Conservation (phyloP, 305 asterid species). For the Caryopteris hybrid region DNA sequence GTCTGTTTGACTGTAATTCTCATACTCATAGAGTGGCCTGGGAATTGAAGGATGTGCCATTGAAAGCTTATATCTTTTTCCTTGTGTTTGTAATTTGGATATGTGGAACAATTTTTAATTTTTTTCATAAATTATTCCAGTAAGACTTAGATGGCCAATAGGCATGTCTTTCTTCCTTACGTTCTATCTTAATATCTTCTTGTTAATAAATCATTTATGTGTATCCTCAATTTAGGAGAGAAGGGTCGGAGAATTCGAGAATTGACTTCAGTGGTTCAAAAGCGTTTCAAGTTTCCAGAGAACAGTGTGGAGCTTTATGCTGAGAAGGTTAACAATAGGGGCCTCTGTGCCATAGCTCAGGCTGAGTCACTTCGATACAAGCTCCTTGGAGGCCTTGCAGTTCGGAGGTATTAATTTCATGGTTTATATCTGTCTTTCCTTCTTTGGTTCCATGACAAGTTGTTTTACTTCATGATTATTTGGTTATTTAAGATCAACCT, state of each 20-base stretch:
- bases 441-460: background rate
- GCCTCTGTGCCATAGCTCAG: conserved; percentile 35
- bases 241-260: conserved; percentile 43
- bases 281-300: conserved; percentile 41
- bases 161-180: background rate
- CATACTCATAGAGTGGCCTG: too few relatives aligned
- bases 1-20: background rate
- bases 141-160: background rate
- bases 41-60: too few relatives aligned
- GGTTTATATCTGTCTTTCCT: background rate
- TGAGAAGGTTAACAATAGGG: conserved; percentile 43
- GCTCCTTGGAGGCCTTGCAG: conserved; percentile 48
- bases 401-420: conserved; percentile 22
- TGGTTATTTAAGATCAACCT: background rate
- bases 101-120: background rate
- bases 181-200: background rate
- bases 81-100: background rate
- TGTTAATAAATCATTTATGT: background rate
- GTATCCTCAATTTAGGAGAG: conserved; percentile 26
- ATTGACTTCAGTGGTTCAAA: conserved; percentile 35
- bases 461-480: background rate
- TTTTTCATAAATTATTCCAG: background rate
- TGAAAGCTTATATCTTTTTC: too few relatives aligned
- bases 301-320: conserved; percentile 44
- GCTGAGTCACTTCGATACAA: conserved; percentile 37